Base-by-base conservation (phyloP, 345 rosid species). In the Syzygium jambos region DNA sequence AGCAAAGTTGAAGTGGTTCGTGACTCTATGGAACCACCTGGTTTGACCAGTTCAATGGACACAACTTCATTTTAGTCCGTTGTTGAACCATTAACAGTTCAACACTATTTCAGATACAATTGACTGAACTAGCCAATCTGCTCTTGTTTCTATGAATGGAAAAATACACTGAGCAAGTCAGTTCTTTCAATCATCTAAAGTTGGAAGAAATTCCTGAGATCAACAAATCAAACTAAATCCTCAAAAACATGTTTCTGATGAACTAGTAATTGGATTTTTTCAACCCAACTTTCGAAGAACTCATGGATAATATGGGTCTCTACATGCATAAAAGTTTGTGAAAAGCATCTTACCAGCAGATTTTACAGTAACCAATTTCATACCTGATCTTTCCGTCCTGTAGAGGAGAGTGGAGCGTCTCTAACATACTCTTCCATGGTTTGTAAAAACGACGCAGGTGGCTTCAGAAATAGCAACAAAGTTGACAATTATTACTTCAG, bases 341-440 rank as follows among this genome's bases (percentile, higher is more conserved):
- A 13, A 34, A 34, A 34, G 78, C 78, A 68, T 68, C 78, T 16
- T 68, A 9, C 3, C 80, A 34, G 29, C 78, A 15, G 6, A 25
- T 51, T 57, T 55, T 53, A 63, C 19, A 68, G 78, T 86, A 61
- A 87, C 34, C 57, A 41, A 73, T 46, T 61, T 22, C 21, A 41
- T 92, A 98, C 99, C 99, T 93, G 98, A 87, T 93, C 98, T 89
- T 96, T 98, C 87, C 90, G 93, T 87, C 86, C 87, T 43, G 92
- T 90, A 84, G 94, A 93, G 89, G 85, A 80, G 85, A 93, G 90
- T 87, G 99, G 98, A 89, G 98, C 98, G 51, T 98, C 99, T 89
- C 88, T 93, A 57, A 95, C 96, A 90, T 96, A 98, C 85, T 98
- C 99, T 93, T 98, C 99, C 99, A 98, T 98, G 83, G 98, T 94